Evolutionary conservation across 1,284 basidiomycete species (phyloP).

Genomic region (Pisolithus thermaeus): DNA sequence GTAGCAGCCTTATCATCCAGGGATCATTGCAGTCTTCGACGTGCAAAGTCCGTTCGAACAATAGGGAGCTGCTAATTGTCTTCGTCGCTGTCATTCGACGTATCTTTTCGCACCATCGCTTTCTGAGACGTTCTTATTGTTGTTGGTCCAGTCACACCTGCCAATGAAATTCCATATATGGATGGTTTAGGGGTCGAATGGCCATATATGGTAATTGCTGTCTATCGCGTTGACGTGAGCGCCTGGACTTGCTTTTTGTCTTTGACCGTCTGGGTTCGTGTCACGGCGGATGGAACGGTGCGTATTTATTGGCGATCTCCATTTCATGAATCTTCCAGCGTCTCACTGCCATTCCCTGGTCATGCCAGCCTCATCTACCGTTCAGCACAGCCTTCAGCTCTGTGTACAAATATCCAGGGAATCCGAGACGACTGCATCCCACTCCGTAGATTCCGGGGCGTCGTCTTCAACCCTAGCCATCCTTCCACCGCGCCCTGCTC

Average conservation of each 20-base stretch:
- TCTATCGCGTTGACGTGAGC: neutral
- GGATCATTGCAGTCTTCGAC: no score
- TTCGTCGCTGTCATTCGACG: conserved; percentile 5
- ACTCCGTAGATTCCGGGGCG: conserved; percentile 10
- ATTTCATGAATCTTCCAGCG: neutral
- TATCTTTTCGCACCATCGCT: conserved; percentile 13
- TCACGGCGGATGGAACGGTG: neutral
- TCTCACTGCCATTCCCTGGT: conserved; percentile 2
- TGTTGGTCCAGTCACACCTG: conserved; percentile 4
- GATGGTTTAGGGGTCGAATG: conserved; percentile 2
- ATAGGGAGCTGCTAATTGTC: neutral
- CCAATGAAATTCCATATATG: conserved; percentile 1
- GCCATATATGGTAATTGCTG: neutral
- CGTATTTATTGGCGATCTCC: neutral
- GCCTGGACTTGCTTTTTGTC: conserved; percentile 17
- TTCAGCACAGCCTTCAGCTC: conserved; percentile 15
- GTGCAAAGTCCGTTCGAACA: neutral
- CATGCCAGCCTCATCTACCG: conserved; percentile 1
- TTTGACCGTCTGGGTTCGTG: conserved; percentile 16
- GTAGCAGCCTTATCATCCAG: no score
- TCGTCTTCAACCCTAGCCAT: conserved; percentile 15
- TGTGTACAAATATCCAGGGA: conserved; percentile 18
- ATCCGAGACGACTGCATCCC: conserved; percentile 16
- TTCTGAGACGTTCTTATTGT: conserved; percentile 20
- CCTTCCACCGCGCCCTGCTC: conserved; percentile 12